Base-by-base conservation (phyloP, 768 basidiomycete genomes). In the Cystofilobasidium ferigula region DNA sequence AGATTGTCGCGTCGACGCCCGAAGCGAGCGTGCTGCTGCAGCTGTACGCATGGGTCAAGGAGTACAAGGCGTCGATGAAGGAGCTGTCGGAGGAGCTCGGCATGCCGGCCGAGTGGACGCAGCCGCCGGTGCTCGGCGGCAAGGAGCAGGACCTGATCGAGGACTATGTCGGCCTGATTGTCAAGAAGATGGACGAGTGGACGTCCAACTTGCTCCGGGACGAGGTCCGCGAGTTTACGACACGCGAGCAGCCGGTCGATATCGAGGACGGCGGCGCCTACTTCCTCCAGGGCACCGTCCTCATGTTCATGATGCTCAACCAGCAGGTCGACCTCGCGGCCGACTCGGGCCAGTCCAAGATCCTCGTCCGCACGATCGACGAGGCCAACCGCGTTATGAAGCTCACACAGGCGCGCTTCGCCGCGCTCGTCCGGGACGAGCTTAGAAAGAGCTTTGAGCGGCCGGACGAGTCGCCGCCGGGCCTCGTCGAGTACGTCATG, bases 261-360 rank as follows among this genome's bases (percentile, higher is more conserved):
- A 77, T 87, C 54, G 89, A 92, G 72, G 83, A 83, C 62, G 91
- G 97, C 67, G 90, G 89, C 18, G 79, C 87, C 69, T 97, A 97
- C 73, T 88, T 88, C 24, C 87, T 86, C 68, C 88, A 95, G 73
- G 88, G 93, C 48, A 86, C 93, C 22, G 84, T 94, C 60, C 95
- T 98, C 72, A 80, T 99, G 68, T 98, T 97, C 81, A 89, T 95
- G 77, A 92, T 98, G 87, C 86, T 97, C 71, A 98, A 93, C 76
- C 90, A 94, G 76, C 94, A 97, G 76, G 82, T 91, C 65, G 94
- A 98, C 73, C 81, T 91, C 20, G 93, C 93, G 12, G 86, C 87
- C 69, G 95, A 98, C 75, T 98, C 92, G 71, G 89, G 89, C 8
- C 95, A 98, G 74, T 92, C 91, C 38, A 84, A 87, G 1, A 94